Percentiles rank a stretch among this genome's conserved stretches.
These are phyloP conservation scores for Boletus subcaerulescens DNA, from an alignment of 768 basidiomycete species.

Conservation along the genomic window DNA sequence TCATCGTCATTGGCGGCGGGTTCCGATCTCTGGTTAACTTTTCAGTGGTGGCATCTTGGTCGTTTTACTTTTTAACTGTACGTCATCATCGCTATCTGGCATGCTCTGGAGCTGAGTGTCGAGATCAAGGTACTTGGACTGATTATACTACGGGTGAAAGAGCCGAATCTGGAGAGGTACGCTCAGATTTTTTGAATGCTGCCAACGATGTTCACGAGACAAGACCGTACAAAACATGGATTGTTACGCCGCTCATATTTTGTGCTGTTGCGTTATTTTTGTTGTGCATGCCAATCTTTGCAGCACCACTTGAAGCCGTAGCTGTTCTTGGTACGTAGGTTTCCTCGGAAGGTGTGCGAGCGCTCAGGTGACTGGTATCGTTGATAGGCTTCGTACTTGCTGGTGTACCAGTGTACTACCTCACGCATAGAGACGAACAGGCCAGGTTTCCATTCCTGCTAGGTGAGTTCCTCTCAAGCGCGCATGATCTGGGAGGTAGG, in stretches of 20 bases:
- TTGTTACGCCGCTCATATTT: slow-evolving; percentile 85
- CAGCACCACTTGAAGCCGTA: slow-evolving; percentile 84
- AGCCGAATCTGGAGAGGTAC: slow-evolving; percentile 82
- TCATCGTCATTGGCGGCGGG: slow-evolving; percentile 84
- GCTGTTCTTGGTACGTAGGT: slow-evolving; percentile 72
- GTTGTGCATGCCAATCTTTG: slow-evolving; percentile 91
- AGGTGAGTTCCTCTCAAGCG: slow-evolving; percentile 33
- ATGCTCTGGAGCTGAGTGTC: background rate
- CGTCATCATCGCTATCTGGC: slow-evolving; percentile 20
- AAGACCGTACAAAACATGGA: slow-evolving; percentile 94
- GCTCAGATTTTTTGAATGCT: slow-evolving; percentile 1
- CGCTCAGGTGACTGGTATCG: background rate
- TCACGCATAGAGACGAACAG: slow-evolving; percentile 57
- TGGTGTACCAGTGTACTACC: slow-evolving; percentile 80
- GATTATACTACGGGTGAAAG: slow-evolving; percentile 83
- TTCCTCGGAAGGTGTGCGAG: background rate
- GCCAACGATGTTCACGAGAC: background rate
- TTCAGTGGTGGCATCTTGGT: slow-evolving; percentile 83
- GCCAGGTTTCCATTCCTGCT: slow-evolving; percentile 32
- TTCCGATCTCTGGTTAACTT: slow-evolving; percentile 89
- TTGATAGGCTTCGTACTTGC: slow-evolving; percentile 67
- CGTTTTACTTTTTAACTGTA: slow-evolving; percentile 84
- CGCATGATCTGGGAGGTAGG: background rate
- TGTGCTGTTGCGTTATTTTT: slow-evolving; percentile 64
- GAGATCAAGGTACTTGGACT: slow-evolving; percentile 73